These are phyloP conservation scores for Terfezia claveryi DNA, from an alignment of 495 filamentous ascomycete genomes.

Conservation along the genomic window DNA sequence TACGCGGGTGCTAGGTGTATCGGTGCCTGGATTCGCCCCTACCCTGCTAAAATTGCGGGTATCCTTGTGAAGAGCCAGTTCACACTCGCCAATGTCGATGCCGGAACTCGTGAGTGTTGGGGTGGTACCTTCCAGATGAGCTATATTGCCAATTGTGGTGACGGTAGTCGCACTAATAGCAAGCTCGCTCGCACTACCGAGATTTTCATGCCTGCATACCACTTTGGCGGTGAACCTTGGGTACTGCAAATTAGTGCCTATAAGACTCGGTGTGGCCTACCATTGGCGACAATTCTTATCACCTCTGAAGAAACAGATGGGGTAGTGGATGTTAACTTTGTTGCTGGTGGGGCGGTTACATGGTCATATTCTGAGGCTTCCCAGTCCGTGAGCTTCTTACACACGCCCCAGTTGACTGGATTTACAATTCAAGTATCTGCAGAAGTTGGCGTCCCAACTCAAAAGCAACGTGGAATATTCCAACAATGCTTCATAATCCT, in stretches of 20 bases:
- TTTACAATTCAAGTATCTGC: no score
- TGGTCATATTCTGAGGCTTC: no score
- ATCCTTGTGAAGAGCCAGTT: slow-evolving; percentile 11
- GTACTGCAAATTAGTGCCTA: neutral
- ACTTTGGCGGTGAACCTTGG: slow-evolving; percentile 8
- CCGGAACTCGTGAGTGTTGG: neutral
- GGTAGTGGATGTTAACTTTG: no score
- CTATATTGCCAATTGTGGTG: slow-evolving; percentile 4
- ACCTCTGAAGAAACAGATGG: no score
- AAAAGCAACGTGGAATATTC: no score
- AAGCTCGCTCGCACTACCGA: slow-evolving; percentile 11
- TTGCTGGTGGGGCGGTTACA: no score
- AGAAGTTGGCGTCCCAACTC: no score
- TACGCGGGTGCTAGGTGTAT: slow-evolving; percentile 12
- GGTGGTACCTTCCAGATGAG: slow-evolving; percentile 8
- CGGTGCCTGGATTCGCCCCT: slow-evolving; percentile 14
- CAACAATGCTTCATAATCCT: no score
- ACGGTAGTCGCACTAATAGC: neutral
- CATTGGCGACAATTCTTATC: no score
- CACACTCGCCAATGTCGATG: slow-evolving; percentile 4
- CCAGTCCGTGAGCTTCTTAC: no score
- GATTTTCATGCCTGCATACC: slow-evolving; percentile 15
- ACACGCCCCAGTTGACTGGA: no score
- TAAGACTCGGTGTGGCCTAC: no score
- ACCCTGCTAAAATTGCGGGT: slow-evolving; percentile 14